Evolutionary conservation across 129 eudicot species (phyloP).

Genomic region (Dittrichia graveolens): DNA sequence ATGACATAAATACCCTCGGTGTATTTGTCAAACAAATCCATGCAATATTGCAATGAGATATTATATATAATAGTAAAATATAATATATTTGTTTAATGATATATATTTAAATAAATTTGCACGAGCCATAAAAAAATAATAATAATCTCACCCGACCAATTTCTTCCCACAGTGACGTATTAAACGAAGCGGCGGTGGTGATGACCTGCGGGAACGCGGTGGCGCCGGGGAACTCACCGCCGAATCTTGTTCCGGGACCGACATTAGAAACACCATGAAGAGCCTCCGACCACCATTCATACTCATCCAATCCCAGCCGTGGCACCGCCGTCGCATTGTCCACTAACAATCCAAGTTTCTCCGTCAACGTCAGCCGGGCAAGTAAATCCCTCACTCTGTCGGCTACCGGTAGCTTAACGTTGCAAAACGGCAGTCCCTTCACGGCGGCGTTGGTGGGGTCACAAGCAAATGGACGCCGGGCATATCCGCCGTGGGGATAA

Average conservation of each 20-base stretch:
- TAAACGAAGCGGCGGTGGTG: slow-evolving; percentile 79
- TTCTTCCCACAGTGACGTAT: slow-evolving; percentile 76
- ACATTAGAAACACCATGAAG: slow-evolving; percentile 87
- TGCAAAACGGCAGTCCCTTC: slow-evolving; percentile 54
- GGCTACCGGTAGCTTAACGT: slow-evolving; percentile 29
- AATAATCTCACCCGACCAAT: slow-evolving; percentile 65
- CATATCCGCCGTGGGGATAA: slow-evolving; percentile 19
- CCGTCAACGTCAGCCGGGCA: slow-evolving; percentile 56
- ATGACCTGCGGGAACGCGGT: slow-evolving; percentile 92
- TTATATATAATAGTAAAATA: not conserved
- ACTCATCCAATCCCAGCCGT: slow-evolving; percentile 59
- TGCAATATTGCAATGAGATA: not conserved
- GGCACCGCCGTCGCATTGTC: slow-evolving; percentile 64
- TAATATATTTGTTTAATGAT: not conserved
- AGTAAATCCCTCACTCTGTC: slow-evolving; percentile 64
- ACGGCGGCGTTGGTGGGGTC: slow-evolving; percentile 43
- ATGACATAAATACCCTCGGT: slow-evolving; percentile 27
- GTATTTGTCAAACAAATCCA: slow-evolving; percentile 17
- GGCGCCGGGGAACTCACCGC: slow-evolving; percentile 81
- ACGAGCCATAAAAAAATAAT: not conserved
- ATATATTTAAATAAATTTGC: not conserved
- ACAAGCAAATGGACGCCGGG: slow-evolving; percentile 59
- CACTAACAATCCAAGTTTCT: slow-evolving; percentile 59
- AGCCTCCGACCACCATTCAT: slow-evolving; percentile 93
- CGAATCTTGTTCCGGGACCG: slow-evolving; percentile 75